Evolutionary conservation across 192 early-diverging fungal genomes (phyloP).

Genomic region (Coemansia sp.): DNA sequence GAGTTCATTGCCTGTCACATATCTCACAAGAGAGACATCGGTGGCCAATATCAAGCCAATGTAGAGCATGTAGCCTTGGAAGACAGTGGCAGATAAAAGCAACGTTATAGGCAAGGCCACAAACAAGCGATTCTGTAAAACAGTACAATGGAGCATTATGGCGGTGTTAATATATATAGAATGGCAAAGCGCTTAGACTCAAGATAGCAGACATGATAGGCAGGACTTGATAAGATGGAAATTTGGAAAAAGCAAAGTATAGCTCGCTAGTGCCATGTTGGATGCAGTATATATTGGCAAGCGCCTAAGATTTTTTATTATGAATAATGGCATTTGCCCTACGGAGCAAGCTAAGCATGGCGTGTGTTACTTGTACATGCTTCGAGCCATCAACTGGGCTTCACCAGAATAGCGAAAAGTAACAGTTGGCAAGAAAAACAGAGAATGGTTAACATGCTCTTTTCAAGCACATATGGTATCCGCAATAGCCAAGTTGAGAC

Average conservation of each 20-base stretch:
- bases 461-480: too few relatives aligned
- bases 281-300: too few relatives aligned
- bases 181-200: too few relatives aligned
- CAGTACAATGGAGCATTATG: background rate
- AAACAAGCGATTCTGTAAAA: background rate
- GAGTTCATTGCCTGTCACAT: conserved; percentile 27
- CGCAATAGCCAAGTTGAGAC: too few relatives aligned
- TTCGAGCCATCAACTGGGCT: too few relatives aligned
- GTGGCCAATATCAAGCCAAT: background rate
- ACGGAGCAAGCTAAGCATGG: background rate
- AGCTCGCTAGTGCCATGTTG: too few relatives aligned
- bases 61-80: conserved; percentile 16
- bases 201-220: too few relatives aligned
- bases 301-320: too few relatives aligned
- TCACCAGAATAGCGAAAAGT: background rate
- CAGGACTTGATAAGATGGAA: too few relatives aligned
- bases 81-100: conserved; percentile 9
- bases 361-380: background rate
- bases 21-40: conserved; percentile 5
- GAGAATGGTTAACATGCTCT: too few relatives aligned
- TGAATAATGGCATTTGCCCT: too few relatives aligned
- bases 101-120: background rate
- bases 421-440: background rate
- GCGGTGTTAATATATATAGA: background rate
- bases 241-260: too few relatives aligned